Evolutionary conservation across 768 basidiomycete genomes (phyloP).

Genomic region (Pilatotrama ljubarskyi): DNA sequence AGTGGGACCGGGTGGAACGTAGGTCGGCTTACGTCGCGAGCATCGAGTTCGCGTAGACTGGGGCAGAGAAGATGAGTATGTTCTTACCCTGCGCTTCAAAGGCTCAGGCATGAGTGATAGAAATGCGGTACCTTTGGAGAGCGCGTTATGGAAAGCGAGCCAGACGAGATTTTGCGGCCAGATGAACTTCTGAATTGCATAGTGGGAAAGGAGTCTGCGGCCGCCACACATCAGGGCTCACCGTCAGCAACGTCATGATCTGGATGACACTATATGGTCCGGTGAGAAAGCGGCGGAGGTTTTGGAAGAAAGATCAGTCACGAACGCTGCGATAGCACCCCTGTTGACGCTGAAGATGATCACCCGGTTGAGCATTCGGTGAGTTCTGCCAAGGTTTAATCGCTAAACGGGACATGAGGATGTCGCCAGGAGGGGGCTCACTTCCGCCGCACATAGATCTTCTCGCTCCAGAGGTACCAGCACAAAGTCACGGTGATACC

Average conservation of each 20-base stretch:
- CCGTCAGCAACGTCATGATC: neutral
- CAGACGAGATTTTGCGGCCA: slow-evolving; percentile 6
- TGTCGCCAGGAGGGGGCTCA: too few relatives aligned
- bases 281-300: neutral
- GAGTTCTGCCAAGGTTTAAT: neutral
- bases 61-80: too few relatives aligned
- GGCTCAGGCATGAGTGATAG: neutral
- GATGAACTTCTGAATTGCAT: neutral
- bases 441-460: neutral
- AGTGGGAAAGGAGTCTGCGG: neutral
- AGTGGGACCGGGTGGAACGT: too few relatives aligned
- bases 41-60: slow-evolving; percentile 13
- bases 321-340: slow-evolving; percentile 15
- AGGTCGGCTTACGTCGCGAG: slow-evolving; percentile 7
- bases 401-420: too few relatives aligned
- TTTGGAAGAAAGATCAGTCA: neutral
- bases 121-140: neutral
- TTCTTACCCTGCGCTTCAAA: too few relatives aligned
- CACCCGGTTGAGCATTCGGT: slow-evolving; percentile 8
- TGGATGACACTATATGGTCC: neutral
- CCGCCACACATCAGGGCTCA: neutral
- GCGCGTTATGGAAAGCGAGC: slow-evolving; percentile 10
- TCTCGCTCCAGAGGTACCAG: slow-evolving; percentile 14
- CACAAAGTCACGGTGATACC: slow-evolving; percentile 7
- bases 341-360: slow-evolving; percentile 10